Conservation (phyloP, 441 rosid genomes). For the Flueggea neowawraea region DNA sequence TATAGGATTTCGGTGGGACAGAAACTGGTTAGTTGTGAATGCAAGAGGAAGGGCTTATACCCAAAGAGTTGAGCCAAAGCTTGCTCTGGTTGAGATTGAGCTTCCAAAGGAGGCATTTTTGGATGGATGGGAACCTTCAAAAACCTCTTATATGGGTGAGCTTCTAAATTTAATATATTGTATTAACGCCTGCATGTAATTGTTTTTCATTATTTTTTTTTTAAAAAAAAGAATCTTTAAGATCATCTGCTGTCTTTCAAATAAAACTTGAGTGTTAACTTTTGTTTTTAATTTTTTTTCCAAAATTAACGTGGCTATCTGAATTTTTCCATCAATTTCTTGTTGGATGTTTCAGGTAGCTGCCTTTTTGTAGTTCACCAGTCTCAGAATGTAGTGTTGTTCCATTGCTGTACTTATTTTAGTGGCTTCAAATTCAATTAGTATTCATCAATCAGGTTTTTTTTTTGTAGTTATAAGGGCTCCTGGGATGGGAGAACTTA, state of each 20-base stretch:
- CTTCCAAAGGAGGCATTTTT: constrained; percentile 60
- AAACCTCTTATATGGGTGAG: constrained; percentile 54
- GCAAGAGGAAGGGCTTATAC: constrained; percentile 71
- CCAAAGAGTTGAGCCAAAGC: constrained; percentile 89
- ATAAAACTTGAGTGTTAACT: no score
- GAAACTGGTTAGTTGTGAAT: constrained; percentile 83
- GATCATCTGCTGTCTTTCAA: no score
- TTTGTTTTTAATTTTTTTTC: no score
- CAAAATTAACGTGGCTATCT: no score
- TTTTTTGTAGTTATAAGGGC: constrained; percentile 62
- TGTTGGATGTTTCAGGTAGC: no score
- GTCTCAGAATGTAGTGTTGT: not conserved
- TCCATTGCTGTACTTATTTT: not conserved
- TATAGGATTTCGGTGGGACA: constrained; percentile 85
- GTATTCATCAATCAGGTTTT: not conserved
- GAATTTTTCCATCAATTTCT: no score
- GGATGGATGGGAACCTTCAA: constrained; percentile 57
- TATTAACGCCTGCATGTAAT: not conserved
- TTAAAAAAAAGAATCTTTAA: not conserved
- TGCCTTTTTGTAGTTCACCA: no score
- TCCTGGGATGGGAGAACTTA: constrained; percentile 77
- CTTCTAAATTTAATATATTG: not conserved
- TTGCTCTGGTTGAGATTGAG: constrained; percentile 58
- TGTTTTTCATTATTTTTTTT: not conserved
- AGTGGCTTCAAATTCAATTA: constrained; percentile 4